Conservation (phyloP, 768 basidiomycete species). For the Russula earlei region DNA sequence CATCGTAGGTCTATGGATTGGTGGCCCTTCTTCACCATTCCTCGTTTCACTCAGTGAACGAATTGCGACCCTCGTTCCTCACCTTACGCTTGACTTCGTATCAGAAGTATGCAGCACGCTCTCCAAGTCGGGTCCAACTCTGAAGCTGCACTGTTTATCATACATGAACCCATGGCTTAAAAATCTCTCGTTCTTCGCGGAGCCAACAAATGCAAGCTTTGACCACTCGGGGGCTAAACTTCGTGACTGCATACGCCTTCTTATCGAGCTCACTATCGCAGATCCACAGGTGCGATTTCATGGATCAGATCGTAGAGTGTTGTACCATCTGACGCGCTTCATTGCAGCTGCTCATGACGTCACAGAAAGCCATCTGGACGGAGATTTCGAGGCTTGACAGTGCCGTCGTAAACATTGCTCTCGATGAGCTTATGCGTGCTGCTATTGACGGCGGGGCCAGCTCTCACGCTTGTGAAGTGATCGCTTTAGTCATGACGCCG, state of each 20-base stretch:
- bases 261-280: slow-evolving; percentile 64
- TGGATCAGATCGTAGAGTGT: neutral
- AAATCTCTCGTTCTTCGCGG: slow-evolving; percentile 63
- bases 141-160: slow-evolving; percentile 64
- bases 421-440: slow-evolving; percentile 73
- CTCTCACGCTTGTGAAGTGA: slow-evolving; percentile 62
- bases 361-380: slow-evolving; percentile 71
- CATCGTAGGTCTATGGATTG: slow-evolving; percentile 39
- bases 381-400: slow-evolving; percentile 65
- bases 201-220: slow-evolving; percentile 56
- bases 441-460: slow-evolving; percentile 80
- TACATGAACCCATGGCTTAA: slow-evolving; percentile 87
- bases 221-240: slow-evolving; percentile 67
- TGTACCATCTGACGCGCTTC: neutral
- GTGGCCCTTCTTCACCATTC: slow-evolving; percentile 39
- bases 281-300: slow-evolving; percentile 51
- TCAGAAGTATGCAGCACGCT: slow-evolving; percentile 72
- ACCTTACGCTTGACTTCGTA: slow-evolving; percentile 80
- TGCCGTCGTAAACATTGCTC: slow-evolving; percentile 55
- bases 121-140: slow-evolving; percentile 36
- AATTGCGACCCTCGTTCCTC: slow-evolving; percentile 63
- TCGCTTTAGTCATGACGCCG: slow-evolving; percentile 63
- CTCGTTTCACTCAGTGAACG: slow-evolving; percentile 60
- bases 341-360: slow-evolving; percentile 46
- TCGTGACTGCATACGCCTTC: slow-evolving; percentile 69